Conservation (phyloP, 169 alveolate species). For the Eimeria necatrix region DNA sequence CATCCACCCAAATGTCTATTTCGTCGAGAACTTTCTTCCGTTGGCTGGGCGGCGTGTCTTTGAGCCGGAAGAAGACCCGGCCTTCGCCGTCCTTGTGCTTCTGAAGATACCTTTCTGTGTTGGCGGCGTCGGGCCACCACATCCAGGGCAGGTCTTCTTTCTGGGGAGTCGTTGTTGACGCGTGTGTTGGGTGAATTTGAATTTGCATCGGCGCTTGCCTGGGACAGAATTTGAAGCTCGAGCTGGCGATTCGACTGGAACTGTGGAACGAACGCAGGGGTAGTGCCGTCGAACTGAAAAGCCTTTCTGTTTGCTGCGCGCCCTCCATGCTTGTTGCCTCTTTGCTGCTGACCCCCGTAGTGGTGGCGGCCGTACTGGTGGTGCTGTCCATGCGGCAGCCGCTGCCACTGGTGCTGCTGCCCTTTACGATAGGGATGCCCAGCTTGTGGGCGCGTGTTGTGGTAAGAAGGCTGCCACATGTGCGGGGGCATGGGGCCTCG, state of each 20-base stretch:
- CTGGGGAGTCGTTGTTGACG: not conserved
- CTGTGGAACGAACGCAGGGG: constrained; percentile 22
- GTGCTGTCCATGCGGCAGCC: not conserved
- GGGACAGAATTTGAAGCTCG: constrained; percentile 15
- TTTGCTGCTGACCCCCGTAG: not conserved
- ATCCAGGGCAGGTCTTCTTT: not conserved
- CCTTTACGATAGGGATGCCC: not conserved
- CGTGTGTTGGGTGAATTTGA: too few relatives aligned
- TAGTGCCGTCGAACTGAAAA: not conserved
- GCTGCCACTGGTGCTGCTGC: not conserved
- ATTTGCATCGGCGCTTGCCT: not conserved
- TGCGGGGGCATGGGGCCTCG: not conserved
- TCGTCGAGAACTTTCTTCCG: not conserved
- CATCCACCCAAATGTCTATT: constrained; percentile 39
- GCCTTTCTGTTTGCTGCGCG: constrained; percentile 10
- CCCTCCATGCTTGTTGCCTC: not conserved
- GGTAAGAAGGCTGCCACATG: not conserved
- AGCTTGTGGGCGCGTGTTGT: not conserved
- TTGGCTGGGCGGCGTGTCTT: not conserved
- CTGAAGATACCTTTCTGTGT: constrained; percentile 15
- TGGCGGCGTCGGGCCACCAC: constrained; percentile 40
- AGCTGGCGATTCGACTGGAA: constrained; percentile 22
- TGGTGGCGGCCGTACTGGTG: constrained; percentile 1
- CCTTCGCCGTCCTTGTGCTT: constrained; percentile 56
- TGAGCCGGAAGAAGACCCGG: constrained; percentile 8